Conservation (phyloP, 352 stramenopile species). For the Phytopythium boreale region DNA sequence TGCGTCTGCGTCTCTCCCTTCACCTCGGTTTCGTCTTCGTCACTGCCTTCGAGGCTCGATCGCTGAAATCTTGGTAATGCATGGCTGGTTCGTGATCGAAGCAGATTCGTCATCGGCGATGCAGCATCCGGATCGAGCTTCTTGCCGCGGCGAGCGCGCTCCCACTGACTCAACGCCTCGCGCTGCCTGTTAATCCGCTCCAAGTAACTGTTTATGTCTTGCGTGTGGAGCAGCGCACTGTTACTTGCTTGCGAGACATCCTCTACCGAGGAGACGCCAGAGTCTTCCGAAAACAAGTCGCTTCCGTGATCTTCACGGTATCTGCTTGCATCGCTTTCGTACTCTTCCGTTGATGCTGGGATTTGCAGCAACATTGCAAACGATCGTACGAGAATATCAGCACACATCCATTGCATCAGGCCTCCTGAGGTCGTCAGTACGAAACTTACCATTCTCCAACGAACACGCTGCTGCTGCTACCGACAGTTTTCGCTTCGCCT, state of each 20-base stretch:
- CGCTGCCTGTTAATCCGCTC: slow-evolving; percentile 47
- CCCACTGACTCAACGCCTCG: slow-evolving; percentile 47
- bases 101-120: neutral
- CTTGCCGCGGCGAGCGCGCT: slow-evolving; percentile 15
- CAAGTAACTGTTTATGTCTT: slow-evolving; percentile 52
- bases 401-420: neutral
- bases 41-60: slow-evolving; percentile 11
- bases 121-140: neutral
- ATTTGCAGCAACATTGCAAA: neutral
- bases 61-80: neutral
- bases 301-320: neutral
- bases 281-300: neutral
- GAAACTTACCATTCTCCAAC: slow-evolving; percentile 4
- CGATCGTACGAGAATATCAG: neutral
- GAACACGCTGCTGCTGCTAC: neutral
- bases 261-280: neutral
- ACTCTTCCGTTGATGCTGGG: neutral
- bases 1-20: slow-evolving; percentile 21
- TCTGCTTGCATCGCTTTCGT: neutral
- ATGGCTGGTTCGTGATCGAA: neutral
- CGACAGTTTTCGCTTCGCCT: slow-evolving; percentile 4
- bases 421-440: too few relatives aligned
- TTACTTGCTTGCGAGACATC: slow-evolving; percentile 6
- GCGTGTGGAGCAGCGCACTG: slow-evolving; percentile 34
- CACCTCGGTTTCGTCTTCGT: slow-evolving; percentile 3